A percentile compares a stretch with the other conserved stretches of the same genome.
Conservation (phyloP, 352 stramenopile genomes). For the Pythium utonaiense region DNA sequence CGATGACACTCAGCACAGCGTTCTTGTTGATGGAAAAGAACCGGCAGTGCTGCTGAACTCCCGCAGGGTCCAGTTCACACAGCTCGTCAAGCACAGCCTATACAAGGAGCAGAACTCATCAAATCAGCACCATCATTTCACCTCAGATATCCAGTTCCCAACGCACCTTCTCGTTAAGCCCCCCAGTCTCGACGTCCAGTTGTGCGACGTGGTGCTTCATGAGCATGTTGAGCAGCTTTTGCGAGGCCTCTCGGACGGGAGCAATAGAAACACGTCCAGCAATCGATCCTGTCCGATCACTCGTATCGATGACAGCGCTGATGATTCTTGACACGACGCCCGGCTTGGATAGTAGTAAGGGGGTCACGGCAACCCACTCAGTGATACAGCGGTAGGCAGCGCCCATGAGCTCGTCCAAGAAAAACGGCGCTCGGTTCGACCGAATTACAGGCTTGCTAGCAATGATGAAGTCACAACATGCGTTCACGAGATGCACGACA, state of each 20-base stretch:
- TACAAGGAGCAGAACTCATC: neutral
- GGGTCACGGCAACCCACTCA: conserved; percentile 78
- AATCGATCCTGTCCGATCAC: conserved; percentile 65
- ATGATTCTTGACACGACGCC: conserved; percentile 81
- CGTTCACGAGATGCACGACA: conserved; percentile 78
- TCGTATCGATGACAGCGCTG: conserved; percentile 73
- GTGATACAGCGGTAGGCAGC: conserved; percentile 80
- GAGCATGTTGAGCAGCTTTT: conserved; percentile 81
- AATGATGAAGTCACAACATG: conserved; percentile 84
- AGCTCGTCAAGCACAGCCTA: conserved; percentile 59
- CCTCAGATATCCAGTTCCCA: neutral
- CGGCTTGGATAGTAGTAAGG: conserved; percentile 67
- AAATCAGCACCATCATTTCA: neutral
- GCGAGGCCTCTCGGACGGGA: conserved; percentile 64
- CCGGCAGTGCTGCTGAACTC: conserved; percentile 53
- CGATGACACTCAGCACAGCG: conserved; percentile 74
- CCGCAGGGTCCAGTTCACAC: conserved; percentile 36
- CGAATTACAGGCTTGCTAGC: conserved; percentile 69
- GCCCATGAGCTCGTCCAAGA: conserved; percentile 80
- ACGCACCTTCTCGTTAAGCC: conserved; percentile 60
- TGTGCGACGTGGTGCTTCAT: conserved; percentile 86
- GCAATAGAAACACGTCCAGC: conserved; percentile 43
- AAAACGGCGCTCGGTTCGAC: conserved; percentile 72
- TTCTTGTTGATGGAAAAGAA: conserved; percentile 85
- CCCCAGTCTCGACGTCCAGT: conserved; percentile 30